Evolutionary conservation across 306 rosid genomes (phyloP).

Genomic region (Betula pendula): DNA sequence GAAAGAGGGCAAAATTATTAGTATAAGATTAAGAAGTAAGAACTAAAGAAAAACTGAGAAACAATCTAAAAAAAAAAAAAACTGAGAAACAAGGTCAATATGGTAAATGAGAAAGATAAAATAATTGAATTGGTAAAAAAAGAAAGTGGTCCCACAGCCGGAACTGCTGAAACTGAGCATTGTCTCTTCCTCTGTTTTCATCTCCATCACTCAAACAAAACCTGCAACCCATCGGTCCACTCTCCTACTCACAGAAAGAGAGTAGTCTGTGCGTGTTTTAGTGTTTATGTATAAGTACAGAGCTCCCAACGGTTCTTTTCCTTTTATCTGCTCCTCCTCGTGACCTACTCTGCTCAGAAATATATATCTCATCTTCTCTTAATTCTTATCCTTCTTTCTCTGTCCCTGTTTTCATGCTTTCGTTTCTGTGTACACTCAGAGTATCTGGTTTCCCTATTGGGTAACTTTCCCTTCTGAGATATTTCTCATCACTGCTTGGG

Average conservation of each 20-base stretch:
- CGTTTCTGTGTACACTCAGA: constrained; percentile 4
- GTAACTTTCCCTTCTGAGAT: constrained; percentile 30
- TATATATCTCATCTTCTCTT: constrained; percentile 2
- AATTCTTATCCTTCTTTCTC: constrained; percentile 1
- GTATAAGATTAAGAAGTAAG: too few relatives aligned
- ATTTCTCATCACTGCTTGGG: constrained; percentile 1
- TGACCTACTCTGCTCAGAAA: constrained; percentile 31
- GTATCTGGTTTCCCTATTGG: constrained; percentile 21
- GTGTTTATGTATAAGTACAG: constrained; percentile 28
- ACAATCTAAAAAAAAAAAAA: too few relatives aligned
- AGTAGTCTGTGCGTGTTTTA: constrained; percentile 15
- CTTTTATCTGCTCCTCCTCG: constrained; percentile 50
- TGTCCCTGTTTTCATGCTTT: background rate
- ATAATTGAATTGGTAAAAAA: constrained; percentile 43
- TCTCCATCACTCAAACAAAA: constrained; percentile 22
- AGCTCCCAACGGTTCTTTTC: constrained; percentile 40
- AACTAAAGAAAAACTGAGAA: background rate
- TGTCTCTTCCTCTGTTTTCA: constrained; percentile 75
- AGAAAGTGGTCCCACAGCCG: constrained; percentile 48
- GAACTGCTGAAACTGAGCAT: constrained; percentile 53
- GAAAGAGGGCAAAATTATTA: background rate
- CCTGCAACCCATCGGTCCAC: constrained; percentile 6
- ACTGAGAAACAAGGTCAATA: constrained; percentile 25
- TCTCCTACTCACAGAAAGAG: background rate
- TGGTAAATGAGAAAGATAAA: constrained; percentile 39